These are phyloP conservation scores for Kluyveromyces sp. DNA, from an alignment of 1,139 yeast species.

Conservation along the genomic window DNA sequence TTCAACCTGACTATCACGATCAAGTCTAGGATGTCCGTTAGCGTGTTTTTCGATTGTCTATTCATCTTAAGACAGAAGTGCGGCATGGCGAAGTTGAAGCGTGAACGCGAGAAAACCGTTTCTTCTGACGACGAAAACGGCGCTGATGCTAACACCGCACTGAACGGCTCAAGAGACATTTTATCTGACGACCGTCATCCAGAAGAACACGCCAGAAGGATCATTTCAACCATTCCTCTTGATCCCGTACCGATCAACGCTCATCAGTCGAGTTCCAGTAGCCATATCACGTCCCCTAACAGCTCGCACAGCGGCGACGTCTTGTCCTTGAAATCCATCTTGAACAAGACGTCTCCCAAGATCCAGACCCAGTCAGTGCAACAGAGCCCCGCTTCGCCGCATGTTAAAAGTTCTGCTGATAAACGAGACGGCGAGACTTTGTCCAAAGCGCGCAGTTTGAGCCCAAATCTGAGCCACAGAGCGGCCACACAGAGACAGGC, in stretches of 20 bases:
- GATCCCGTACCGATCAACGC: conserved; percentile 69
- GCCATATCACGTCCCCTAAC: conserved; percentile 15
- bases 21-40: conserved; percentile 81
- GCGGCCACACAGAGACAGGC: no score
- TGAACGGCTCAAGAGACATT: conserved; percentile 29
- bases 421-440: neutral
- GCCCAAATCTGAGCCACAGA: neutral
- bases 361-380: conserved; percentile 9
- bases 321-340: conserved; percentile 16
- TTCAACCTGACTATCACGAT: conserved; percentile 47
- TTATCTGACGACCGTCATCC: conserved; percentile 48
- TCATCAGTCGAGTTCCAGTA: conserved; percentile 20
- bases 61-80: conserved; percentile 79
- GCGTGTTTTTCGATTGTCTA: conserved; percentile 84
- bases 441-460: neutral
- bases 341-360: conserved; percentile 15
- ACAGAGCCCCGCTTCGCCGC: neutral
- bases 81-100: conserved; percentile 62
- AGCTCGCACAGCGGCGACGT: conserved; percentile 16
- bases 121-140: conserved; percentile 22
- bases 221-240: conserved; percentile 68
- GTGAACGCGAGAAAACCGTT: conserved; percentile 23
- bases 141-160: conserved; percentile 16
- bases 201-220: conserved; percentile 63
- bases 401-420: neutral